Evolutionary conservation across 129 eudicot species (phyloP).

Genomic region (Ambrosia trifida): DNA sequence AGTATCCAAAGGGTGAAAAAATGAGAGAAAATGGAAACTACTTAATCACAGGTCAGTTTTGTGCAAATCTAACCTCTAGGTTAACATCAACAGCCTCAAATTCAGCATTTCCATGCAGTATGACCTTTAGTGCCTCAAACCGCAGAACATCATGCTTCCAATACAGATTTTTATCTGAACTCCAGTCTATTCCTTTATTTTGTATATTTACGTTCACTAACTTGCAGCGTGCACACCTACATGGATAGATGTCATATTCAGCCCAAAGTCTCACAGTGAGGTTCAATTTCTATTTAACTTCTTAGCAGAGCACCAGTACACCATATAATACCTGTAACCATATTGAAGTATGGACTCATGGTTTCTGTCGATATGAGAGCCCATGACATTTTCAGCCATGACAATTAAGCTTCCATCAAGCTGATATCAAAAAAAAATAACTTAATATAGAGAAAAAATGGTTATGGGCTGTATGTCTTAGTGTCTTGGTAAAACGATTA

Average conservation of each 20-base stretch:
- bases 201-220: slow-evolving; percentile 70
- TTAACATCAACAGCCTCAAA: slow-evolving; percentile 86
- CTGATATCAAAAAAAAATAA: slow-evolving; percentile 39
- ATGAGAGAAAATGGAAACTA: slow-evolving; percentile 15
- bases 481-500: neutral
- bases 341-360: slow-evolving; percentile 73
- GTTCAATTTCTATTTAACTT: neutral
- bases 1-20: slow-evolving; percentile 7
- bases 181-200: slow-evolving; percentile 91
- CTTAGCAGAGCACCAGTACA: slow-evolving; percentile 3
- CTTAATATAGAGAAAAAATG: slow-evolving; percentile 30
- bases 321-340: slow-evolving; percentile 67
- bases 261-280: slow-evolving; percentile 13
- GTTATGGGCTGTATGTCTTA: neutral
- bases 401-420: slow-evolving; percentile 88
- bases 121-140: slow-evolving; percentile 64
- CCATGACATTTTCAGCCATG: slow-evolving; percentile 74
- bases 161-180: slow-evolving; percentile 62
- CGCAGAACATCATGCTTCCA: slow-evolving; percentile 96
- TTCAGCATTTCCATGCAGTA: slow-evolving; percentile 97
- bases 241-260: slow-evolving; percentile 19
- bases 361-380: slow-evolving; percentile 48
- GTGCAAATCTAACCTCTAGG: slow-evolving; percentile 57
- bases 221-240: slow-evolving; percentile 88
- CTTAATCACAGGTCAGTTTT: neutral